Percentiles rank a stretch among this genome's conserved stretches.
phyloP scores from a whole-genome alignment of 1,284 basidiomycete species.

The Polyporus tsugae region DNA sequence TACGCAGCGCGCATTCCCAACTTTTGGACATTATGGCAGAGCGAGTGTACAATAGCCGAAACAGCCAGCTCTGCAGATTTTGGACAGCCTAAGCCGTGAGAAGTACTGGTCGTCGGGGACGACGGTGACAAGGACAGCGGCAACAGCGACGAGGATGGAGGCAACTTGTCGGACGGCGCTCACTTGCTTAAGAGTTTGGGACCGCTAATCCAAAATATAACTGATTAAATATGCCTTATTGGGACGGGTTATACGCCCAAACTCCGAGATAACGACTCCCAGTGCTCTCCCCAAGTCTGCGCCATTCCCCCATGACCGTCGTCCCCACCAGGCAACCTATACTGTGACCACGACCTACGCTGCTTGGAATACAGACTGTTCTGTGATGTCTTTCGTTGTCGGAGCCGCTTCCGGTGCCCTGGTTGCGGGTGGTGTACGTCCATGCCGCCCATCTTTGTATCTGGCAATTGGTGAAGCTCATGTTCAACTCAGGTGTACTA shows the following conservation, averaged over 20 bases:
- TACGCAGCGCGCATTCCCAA: conserved; percentile 30
- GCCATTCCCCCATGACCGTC: neutral
- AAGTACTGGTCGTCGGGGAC: conserved; percentile 5
- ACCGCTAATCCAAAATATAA: too few relatives aligned
- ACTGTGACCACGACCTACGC: neutral
- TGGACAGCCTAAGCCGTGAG: conserved; percentile 6
- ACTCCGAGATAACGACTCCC: neutral
- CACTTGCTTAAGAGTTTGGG: too few relatives aligned
- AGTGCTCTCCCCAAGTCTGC: neutral
- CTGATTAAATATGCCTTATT: too few relatives aligned
- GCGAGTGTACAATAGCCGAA: conserved; percentile 5
- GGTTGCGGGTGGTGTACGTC: conserved; percentile 37
- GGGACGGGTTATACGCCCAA: neutral
- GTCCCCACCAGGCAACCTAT: neutral
- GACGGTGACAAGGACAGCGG: conserved; percentile 14
- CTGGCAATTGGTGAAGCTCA: conserved; percentile 22
- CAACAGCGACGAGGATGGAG: conserved; percentile 19
- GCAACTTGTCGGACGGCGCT: too few relatives aligned
- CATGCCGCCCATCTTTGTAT: neutral
- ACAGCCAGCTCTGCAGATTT: conserved; percentile 11
- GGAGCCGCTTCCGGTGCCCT: conserved; percentile 39
- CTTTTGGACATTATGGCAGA: conserved; percentile 31
- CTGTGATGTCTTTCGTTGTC: conserved; percentile 40
- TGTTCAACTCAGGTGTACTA: conserved; percentile 41
- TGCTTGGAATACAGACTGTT: neutral